Evolutionary conservation across 169 alveolate genomes (phyloP), one percentile per base, ranked within the genome.

Genomic region (Plasmodium berghei): DNA sequence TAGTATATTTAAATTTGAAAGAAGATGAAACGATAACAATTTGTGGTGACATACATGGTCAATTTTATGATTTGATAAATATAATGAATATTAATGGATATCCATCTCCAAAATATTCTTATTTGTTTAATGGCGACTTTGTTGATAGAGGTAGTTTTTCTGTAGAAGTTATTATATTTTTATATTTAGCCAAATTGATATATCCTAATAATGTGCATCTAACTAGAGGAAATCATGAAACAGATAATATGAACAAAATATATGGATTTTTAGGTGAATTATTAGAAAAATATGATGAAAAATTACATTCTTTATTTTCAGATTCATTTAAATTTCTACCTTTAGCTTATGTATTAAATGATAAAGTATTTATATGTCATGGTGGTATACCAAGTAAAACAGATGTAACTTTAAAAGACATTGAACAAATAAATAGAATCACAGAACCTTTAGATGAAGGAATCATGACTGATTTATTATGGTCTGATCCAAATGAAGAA

Each of bases 31-130:
- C 98, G 77, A 91, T 99, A 83, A 99, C 99, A 1, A 98, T 99
- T 14, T 98, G 99, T 86, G 99, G 99, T 4, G 99, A 99, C 94
- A 96, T 98, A n/a, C 99, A 99, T 91, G 99, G 99, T 12, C 98
- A 98, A 95, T 99, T 94, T 95, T 99, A 98, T 93, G 99, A 99
- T 90, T 92, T 98, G 87, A 88, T 98, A 67, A 98, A 98, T 92
- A 98, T 99, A 22, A 98, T 98, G 94, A 90, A 94, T 75, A 94
- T 98, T 63, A 99, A 99, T 93, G 99, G 99, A 0, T 89, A 94
- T 73, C 99, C 99, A 42, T 93, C 98, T 22, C 97, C 95, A 85
- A 93, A 91, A 14, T 98, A 98, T 90, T 99, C 99, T 4, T 99
- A 98, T 93, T 93, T 99, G 87, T 99, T 98, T 96, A 99, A 99